phyloP scores from a whole-genome alignment of 2,329 filamentous ascomycete species.

The Colletotrichum graminicola region DNA sequence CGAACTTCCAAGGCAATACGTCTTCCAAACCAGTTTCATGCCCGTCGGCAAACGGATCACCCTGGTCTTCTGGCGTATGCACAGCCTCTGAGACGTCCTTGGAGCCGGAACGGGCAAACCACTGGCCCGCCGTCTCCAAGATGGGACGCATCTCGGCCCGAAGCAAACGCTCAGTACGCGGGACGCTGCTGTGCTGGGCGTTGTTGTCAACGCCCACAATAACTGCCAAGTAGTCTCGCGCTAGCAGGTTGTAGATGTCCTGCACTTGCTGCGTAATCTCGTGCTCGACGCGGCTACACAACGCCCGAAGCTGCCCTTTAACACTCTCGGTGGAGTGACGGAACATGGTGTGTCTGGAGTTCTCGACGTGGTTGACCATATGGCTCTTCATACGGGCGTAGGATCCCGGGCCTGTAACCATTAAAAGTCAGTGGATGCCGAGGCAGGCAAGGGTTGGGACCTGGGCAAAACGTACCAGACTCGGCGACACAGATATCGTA shows the following conservation, averaged over 20 bases:
- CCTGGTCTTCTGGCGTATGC: too few species aligned
- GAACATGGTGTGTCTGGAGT: slow-evolving; percentile 43
- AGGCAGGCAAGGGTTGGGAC: background rate
- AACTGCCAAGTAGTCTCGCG: slow-evolving; percentile 31
- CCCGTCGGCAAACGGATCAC: background rate
- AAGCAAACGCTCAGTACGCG: slow-evolving; percentile 20
- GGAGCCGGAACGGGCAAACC: background rate
- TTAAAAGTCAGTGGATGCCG: background rate
- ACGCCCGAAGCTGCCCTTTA: slow-evolving; percentile 37
- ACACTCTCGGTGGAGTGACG: slow-evolving; percentile 40
- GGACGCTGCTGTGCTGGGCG: slow-evolving; percentile 1
- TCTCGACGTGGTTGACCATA: slow-evolving; percentile 45
- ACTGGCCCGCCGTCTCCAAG: slow-evolving; percentile 4
- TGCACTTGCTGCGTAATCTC: slow-evolving; percentile 20
- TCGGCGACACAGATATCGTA: slow-evolving; percentile 43
- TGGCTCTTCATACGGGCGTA: slow-evolving; percentile 46
- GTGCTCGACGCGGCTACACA: slow-evolving; percentile 21
- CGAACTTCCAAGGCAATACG: background rate
- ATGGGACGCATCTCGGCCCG: slow-evolving; percentile 4
- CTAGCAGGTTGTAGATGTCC: slow-evolving; percentile 32
- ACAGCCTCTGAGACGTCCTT: too few species aligned
- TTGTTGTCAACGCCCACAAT: slow-evolving; percentile 24
- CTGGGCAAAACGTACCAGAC: slow-evolving; percentile 13
- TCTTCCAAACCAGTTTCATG: background rate
- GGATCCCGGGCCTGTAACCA: slow-evolving; percentile 41